Percentiles rank a stretch among this genome's conserved stretches.
phyloP scores from a whole-genome alignment of 257 asterid genomes.

The Verbascum thapsus region DNA sequence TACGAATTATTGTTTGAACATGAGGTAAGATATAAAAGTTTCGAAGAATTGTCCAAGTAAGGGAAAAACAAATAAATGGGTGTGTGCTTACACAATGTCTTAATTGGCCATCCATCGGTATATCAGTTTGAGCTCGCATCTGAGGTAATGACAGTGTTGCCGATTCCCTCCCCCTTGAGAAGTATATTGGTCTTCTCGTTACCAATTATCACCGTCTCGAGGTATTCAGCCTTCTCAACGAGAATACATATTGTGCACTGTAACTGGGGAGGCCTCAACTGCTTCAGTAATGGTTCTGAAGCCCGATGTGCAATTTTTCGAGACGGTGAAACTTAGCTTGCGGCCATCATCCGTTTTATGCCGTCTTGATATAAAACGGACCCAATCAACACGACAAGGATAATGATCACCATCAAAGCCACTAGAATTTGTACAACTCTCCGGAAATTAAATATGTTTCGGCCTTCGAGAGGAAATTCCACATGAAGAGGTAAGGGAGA shows the following conservation, averaged over 20 bases:
- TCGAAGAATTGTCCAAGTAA: background rate
- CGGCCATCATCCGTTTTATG: background rate
- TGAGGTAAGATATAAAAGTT: background rate
- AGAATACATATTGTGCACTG: background rate
- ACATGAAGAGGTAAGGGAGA: too few species aligned
- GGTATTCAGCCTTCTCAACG: background rate
- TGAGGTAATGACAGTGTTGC: background rate
- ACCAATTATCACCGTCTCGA: background rate
- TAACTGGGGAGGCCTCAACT: conserved; percentile 1
- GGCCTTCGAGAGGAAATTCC: too few species aligned
- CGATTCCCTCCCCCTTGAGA: background rate
- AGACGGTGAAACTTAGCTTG: background rate
- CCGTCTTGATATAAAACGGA: background rate
- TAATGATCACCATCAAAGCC: background rate
- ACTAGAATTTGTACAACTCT: too few species aligned
- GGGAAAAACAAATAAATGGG: background rate
- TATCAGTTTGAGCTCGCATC: too few species aligned
- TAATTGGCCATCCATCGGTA: background rate
- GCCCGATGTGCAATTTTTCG: background rate
- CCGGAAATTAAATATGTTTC: too few species aligned
- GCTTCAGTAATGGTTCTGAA: background rate
- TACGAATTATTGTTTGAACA: background rate
- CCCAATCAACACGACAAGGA: background rate
- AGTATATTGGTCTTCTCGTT: background rate
- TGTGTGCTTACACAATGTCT: background rate